A percentile compares a stretch with the other conserved stretches of the same genome.
phyloP scores from a whole-genome alignment of 257 asterid species.

The Galeopsis tetrahit region DNA sequence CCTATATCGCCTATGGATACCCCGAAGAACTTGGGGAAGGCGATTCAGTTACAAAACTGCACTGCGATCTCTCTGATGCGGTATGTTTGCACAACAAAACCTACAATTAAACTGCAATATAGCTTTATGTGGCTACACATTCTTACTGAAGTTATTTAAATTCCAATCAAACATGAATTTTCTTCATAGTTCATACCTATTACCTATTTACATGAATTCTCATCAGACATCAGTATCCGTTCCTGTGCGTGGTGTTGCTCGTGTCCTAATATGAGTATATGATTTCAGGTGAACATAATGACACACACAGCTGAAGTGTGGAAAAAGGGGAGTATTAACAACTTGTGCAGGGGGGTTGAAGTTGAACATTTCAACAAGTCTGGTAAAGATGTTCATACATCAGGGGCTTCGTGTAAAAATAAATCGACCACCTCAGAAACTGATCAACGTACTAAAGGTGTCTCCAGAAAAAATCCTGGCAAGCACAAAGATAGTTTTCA shows the following conservation, averaged over 20 bases:
- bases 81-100: constrained; percentile 45
- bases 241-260: background rate
- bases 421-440: background rate
- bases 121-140: background rate
- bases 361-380: no score
- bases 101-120: background rate
- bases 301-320: constrained; percentile 60
- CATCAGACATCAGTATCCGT: no score
- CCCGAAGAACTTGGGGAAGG: constrained; percentile 80
- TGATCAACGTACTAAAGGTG: no score
- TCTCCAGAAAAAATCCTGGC: constrained; percentile 25
- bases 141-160: background rate
- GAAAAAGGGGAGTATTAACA: constrained; percentile 39
- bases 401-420: constrained; percentile 20
- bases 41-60: constrained; percentile 81
- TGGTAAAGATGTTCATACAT: constrained; percentile 29
- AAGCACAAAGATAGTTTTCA: constrained; percentile 16
- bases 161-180: background rate
- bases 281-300: constrained; percentile 77
- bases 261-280: constrained; percentile 32
- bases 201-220: no score
- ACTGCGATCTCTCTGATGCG: constrained; percentile 89
- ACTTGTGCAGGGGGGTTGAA: constrained; percentile 39
- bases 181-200: no score
- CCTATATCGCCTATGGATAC: constrained; percentile 82